A percentile compares a stretch with the other conserved stretches of the same genome.
Conservation (phyloP, 2,329 filamentous ascomycete genomes). For the Hymenoscyphus infarciens region DNA sequence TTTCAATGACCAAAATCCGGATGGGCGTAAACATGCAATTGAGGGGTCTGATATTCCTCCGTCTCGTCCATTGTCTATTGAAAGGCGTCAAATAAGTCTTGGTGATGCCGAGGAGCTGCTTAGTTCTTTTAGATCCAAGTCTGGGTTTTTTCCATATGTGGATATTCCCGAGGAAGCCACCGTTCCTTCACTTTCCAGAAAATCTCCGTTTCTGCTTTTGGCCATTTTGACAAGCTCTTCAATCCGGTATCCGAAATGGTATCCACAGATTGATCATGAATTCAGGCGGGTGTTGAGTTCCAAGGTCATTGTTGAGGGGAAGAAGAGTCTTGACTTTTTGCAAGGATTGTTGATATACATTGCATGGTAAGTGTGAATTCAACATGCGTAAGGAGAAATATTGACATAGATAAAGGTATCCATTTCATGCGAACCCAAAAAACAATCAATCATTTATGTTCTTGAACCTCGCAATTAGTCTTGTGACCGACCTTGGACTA, state of each 20-base stretch:
- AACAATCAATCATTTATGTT: constrained; percentile 33
- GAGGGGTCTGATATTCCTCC: background rate
- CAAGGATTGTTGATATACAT: constrained; percentile 58
- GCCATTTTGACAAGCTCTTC: constrained; percentile 30
- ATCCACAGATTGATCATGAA: constrained; percentile 32
- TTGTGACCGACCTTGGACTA: constrained; percentile 35
- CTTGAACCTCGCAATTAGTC: constrained; percentile 34
- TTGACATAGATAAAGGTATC: constrained; percentile 24
- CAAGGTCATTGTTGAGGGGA: constrained; percentile 48
- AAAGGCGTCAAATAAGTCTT: constrained; percentile 25
- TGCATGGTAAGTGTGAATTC: constrained; percentile 45
- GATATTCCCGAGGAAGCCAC: constrained; percentile 24
- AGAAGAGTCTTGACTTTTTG: constrained; percentile 54
- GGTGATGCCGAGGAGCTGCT: constrained; percentile 28
- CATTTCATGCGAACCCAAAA: constrained; percentile 30
- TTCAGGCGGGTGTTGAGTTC: constrained; percentile 30
- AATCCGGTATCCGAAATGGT: constrained; percentile 23
- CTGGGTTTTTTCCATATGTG: constrained; percentile 31
- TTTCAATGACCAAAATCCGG: constrained; percentile 22
- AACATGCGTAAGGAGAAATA: background rate
- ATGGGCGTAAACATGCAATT: background rate
- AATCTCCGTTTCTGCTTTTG: constrained; percentile 31
- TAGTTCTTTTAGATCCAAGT: constrained; percentile 17
- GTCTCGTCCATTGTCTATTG: constrained; percentile 13
- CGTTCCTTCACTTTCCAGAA: constrained; percentile 26